Conservation (phyloP, 495 filamentous ascomycete species). For the Hypoxylon trugodes region DNA sequence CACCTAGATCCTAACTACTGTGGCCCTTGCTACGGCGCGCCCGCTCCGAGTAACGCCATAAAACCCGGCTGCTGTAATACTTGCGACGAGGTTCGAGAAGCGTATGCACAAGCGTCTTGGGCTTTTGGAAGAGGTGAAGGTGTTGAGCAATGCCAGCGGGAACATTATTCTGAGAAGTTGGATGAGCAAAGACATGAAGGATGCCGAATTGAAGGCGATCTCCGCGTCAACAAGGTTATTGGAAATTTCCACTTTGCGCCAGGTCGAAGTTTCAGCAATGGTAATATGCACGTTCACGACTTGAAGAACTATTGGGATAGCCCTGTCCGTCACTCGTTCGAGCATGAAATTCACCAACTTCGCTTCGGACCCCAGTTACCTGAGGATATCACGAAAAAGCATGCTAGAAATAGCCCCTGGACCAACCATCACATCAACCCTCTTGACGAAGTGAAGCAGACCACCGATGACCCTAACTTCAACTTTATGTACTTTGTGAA, state of each 20-base stretch:
- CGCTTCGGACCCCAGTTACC: constrained; percentile 94
- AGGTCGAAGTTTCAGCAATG: constrained; percentile 90
- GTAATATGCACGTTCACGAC: constrained; percentile 97
- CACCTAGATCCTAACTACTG: constrained; percentile 95
- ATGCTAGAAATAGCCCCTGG: constrained; percentile 68
- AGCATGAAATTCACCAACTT: constrained; percentile 87
- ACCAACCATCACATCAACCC: constrained; percentile 92
- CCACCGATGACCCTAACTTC: constrained; percentile 79
- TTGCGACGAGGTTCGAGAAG: constrained; percentile 94
- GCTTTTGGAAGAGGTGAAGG: constrained; percentile 90
- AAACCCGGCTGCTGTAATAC: constrained; percentile 94
- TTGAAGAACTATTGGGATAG: constrained; percentile 88
- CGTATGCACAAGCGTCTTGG: constrained; percentile 89
- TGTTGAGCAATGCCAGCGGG: constrained; percentile 94
- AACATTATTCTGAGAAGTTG: constrained; percentile 88
- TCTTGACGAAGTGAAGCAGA: constrained; percentile 82
- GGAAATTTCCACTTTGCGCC: constrained; percentile 99
- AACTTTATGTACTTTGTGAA: constrained; percentile 99
- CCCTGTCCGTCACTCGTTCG: constrained; percentile 81
- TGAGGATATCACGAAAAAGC: constrained; percentile 71
- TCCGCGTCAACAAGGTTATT: constrained; percentile 97
- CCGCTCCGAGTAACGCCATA: constrained; percentile 68
- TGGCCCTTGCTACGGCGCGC: constrained; percentile 89
- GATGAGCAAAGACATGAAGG: constrained; percentile 89
- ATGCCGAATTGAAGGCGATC: constrained; percentile 90